Percentiles rank a stretch among this genome's conserved stretches.
Conservation (phyloP, 2,329 filamentous ascomycete species). For the Ambrosiella cleistominuta region DNA sequence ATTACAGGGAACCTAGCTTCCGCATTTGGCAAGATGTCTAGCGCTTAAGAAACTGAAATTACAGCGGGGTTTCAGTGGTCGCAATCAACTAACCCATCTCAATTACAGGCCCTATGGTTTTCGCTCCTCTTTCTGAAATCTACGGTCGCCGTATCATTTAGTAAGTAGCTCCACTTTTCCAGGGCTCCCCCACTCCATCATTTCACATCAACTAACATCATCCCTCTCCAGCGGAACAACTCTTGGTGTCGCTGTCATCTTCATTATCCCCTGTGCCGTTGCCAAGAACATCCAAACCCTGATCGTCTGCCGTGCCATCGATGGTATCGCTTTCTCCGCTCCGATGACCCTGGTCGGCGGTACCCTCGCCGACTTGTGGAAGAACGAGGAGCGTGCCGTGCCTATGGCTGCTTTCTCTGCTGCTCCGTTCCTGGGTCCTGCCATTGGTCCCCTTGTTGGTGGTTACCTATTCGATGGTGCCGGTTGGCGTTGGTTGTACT, state of each 20-base stretch:
- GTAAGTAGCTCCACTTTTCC: constrained; percentile 18
- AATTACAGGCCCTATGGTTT: constrained; percentile 50
- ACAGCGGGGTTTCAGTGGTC: background rate
- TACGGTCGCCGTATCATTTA: constrained; percentile 58
- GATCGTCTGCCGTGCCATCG: constrained; percentile 58
- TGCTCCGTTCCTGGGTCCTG: constrained; percentile 67
- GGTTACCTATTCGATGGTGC: constrained; percentile 54
- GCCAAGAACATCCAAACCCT: constrained; percentile 60
- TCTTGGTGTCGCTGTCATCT: constrained; percentile 52
- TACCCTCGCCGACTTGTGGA: constrained; percentile 71
- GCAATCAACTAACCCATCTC: background rate
- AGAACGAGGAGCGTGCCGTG: constrained; percentile 64
- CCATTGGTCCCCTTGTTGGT: constrained; percentile 58
- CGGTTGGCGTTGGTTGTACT: constrained; percentile 75
- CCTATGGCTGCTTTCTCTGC: constrained; percentile 77
- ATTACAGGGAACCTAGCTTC: background rate
- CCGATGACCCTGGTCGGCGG: constrained; percentile 78
- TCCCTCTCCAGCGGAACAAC: constrained; percentile 32
- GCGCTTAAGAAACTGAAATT: background rate
- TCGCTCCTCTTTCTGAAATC: constrained; percentile 63
- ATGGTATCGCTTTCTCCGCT: constrained; percentile 69
- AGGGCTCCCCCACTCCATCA: background rate
- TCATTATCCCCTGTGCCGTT: constrained; percentile 65
- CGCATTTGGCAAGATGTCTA: background rate
- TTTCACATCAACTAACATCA: constrained; percentile 8